Percentiles rank a stretch among this genome's conserved stretches.
Conservation (phyloP, 2,329 filamentous ascomycete genomes). For the Piedraia hortae region DNA sequence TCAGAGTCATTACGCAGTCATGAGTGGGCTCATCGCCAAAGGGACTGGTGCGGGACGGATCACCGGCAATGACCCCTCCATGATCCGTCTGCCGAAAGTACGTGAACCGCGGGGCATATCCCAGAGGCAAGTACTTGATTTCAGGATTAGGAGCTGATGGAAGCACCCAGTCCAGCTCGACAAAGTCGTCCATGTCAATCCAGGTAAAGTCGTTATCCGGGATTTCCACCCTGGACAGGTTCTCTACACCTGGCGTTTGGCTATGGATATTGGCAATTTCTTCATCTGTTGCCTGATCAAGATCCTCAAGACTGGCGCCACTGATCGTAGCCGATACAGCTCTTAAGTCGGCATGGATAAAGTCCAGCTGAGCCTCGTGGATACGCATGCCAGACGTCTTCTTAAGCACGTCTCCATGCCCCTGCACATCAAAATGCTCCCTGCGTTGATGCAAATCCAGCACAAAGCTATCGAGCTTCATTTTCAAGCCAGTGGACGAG, state of each 20-base stretch:
- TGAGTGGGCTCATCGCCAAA: slow-evolving; percentile 90
- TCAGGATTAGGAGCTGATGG: slow-evolving; percentile 73
- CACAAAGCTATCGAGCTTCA: slow-evolving; percentile 89
- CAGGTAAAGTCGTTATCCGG: slow-evolving; percentile 85
- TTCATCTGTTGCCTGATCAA: slow-evolving; percentile 38
- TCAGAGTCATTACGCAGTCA: slow-evolving; percentile 65
- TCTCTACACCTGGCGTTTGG: slow-evolving; percentile 20
- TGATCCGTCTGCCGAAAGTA: slow-evolving; percentile 96
- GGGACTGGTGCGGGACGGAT: slow-evolving; percentile 55
- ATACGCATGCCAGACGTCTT: slow-evolving; percentile 86
- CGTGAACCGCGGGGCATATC: slow-evolving; percentile 78
- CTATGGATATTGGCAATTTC: slow-evolving; percentile 28
- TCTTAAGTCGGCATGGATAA: slow-evolving; percentile 72
- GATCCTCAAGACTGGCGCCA: slow-evolving; percentile 49
- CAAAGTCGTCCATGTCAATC: slow-evolving; percentile 99
- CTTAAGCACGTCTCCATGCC: slow-evolving; percentile 38
- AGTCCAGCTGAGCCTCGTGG: slow-evolving; percentile 75
- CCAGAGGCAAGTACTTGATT: slow-evolving; percentile 79
- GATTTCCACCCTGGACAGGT: slow-evolving; percentile 73
- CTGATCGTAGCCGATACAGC: slow-evolving; percentile 78
- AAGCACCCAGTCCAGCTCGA: slow-evolving; percentile 88
- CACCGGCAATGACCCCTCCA: slow-evolving; percentile 48
- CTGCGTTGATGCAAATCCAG: slow-evolving; percentile 82
- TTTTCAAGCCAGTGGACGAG: slow-evolving; percentile 86
- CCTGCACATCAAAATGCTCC: slow-evolving; percentile 67